Conservation (phyloP, 176 grass and related monocot species). For the Carex cristatella region DNA sequence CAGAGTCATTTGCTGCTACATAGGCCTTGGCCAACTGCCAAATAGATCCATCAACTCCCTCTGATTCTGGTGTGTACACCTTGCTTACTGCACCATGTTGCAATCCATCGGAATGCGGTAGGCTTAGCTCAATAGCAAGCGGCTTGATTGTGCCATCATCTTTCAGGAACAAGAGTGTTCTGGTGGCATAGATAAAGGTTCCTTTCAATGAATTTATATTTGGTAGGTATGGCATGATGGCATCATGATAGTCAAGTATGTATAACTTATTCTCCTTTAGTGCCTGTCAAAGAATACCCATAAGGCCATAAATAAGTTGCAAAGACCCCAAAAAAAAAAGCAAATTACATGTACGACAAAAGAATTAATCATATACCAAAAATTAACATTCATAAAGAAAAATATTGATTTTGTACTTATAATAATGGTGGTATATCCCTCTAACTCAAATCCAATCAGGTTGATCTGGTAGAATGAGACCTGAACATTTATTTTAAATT, state of each 20-base stretch:
- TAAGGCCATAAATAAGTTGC: not conserved
- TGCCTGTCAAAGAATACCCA: conserved; percentile 32
- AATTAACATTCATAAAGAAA: not conserved
- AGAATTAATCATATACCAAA: not conserved
- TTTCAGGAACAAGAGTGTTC: conserved; percentile 65
- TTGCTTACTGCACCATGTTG: conserved; percentile 35
- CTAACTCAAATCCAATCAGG: not conserved
- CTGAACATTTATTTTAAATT: too few species aligned
- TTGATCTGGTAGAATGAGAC: too few species aligned
- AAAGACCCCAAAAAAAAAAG: not conserved
- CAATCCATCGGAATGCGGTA: conserved; percentile 43
- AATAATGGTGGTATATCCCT: not conserved
- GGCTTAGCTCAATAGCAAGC: conserved; percentile 6
- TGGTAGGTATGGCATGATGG: conserved; percentile 64
- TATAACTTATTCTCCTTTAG: conserved; percentile 54
- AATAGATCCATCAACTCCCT: conserved; percentile 33
- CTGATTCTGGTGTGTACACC: conserved; percentile 40
- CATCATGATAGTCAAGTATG: conserved; percentile 80
- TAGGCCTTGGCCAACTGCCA: conserved; percentile 96
- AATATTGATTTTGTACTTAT: not conserved
- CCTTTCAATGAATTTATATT: conserved; percentile 43
- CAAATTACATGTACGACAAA: not conserved
- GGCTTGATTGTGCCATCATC: conserved; percentile 17
- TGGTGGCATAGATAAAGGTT: conserved; percentile 59
- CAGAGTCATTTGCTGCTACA: conserved; percentile 67